phyloP scores from a whole-genome alignment of 2,329 filamentous ascomycete genomes.

The Fusarium nurragi region DNA sequence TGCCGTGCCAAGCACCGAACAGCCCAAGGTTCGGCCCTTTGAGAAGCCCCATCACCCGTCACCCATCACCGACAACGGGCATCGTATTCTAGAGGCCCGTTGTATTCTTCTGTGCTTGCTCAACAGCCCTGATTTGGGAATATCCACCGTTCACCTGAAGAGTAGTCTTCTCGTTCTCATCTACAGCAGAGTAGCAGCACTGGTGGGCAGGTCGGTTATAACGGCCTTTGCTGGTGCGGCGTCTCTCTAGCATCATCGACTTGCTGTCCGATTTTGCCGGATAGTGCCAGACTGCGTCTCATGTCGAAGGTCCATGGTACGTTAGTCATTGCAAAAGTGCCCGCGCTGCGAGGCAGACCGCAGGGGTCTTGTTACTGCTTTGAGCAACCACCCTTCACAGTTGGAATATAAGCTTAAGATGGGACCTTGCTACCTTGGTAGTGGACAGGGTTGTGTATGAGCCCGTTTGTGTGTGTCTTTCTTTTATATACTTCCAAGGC shows the following conservation, averaged over 20 bases:
- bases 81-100: neutral
- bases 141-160: slow-evolving; percentile 11
- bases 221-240: slow-evolving; percentile 28
- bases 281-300: slow-evolving; percentile 23
- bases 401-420: slow-evolving; percentile 45
- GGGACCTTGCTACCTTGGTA: slow-evolving; percentile 16
- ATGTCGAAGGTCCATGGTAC: slow-evolving; percentile 10
- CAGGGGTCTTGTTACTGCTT: slow-evolving; percentile 13
- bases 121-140: neutral
- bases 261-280: slow-evolving; percentile 42
- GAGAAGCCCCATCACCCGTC: neutral
- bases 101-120: neutral
- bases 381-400: slow-evolving; percentile 20
- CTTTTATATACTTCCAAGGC: neutral
- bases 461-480: neutral
- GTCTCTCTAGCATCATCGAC: neutral
- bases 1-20: slow-evolving; percentile 38
- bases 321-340: slow-evolving; percentile 27
- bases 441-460: slow-evolving; percentile 34
- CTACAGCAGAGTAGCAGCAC: neutral
- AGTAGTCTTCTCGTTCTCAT: slow-evolving; percentile 10
- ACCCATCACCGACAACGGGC: neutral
- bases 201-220: slow-evolving; percentile 34
- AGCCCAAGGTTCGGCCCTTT: slow-evolving; percentile 24
- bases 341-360: slow-evolving; percentile 1